These are phyloP conservation scores for Clarireedia monteithiana DNA, from an alignment of 2,329 filamentous ascomycete species.

Conservation along the genomic window DNA sequence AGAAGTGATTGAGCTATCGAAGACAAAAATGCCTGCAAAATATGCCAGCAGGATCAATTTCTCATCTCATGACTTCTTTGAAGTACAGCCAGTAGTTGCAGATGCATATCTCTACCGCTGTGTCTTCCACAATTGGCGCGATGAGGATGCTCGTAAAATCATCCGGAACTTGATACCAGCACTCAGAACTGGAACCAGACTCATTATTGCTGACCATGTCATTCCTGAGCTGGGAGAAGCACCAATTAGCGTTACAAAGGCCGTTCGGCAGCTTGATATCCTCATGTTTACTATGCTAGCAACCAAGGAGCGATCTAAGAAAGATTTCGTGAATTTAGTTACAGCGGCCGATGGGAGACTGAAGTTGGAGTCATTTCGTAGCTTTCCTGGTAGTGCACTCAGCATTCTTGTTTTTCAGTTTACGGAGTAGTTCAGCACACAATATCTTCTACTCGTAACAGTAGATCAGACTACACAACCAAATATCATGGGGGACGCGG, in stretches of 20 bases:
- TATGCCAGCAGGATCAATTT: not conserved
- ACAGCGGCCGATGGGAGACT: not conserved
- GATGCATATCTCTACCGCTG: conserved; percentile 2
- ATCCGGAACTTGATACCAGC: not conserved
- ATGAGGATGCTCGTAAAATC: not conserved
- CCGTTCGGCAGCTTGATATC: not conserved
- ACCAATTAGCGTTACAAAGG: not conserved
- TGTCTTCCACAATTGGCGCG: conserved; percentile 1
- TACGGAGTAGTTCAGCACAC: not conserved
- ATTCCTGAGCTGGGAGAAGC: not conserved
- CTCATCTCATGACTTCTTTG: not conserved
- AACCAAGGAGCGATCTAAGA: not conserved
- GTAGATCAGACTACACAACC: no score
- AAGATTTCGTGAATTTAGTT: not conserved
- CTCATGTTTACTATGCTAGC: not conserved
- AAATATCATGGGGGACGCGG: no score
- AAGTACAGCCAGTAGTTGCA: not conserved
- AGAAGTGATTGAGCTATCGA: conserved; percentile 3
- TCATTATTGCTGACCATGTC: not conserved
- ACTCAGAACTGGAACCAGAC: not conserved
- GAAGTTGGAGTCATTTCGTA: not conserved
- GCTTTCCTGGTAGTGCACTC: not conserved
- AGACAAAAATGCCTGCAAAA: conserved; percentile 32
- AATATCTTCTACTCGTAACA: no score
- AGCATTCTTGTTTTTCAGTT: not conserved